Evolutionary conservation across 768 basidiomycete species (phyloP).

Genomic region (Panellus pusillus): DNA sequence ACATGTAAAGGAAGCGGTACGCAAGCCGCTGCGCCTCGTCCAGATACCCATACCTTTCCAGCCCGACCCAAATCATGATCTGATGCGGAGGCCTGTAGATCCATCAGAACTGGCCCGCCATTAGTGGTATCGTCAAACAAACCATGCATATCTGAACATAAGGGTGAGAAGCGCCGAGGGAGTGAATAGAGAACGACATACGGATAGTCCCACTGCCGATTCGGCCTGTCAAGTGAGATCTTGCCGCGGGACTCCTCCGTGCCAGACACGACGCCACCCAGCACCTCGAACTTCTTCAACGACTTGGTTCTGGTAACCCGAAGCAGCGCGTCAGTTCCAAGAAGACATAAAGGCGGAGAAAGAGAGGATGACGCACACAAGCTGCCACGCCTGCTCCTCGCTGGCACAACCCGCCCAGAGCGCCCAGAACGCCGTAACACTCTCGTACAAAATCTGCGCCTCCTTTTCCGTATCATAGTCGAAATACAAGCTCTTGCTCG

Average conservation of each 20-base stretch:
- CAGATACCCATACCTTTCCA: slow-evolving; percentile 93
- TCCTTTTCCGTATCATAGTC: slow-evolving; percentile 94
- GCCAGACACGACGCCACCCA: slow-evolving; percentile 93
- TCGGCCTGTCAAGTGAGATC: slow-evolving; percentile 93
- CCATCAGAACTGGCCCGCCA: slow-evolving; percentile 13
- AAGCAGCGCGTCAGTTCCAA: slow-evolving; percentile 21
- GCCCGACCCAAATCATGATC: slow-evolving; percentile 97
- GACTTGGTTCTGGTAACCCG: slow-evolving; percentile 65
- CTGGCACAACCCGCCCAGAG: slow-evolving; percentile 98
- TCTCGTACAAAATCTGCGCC: slow-evolving; percentile 93
- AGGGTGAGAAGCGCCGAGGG: not conserved
- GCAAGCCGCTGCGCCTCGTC: slow-evolving; percentile 92
- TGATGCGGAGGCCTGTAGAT: slow-evolving; percentile 87
- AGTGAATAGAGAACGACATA: slow-evolving; percentile 43
- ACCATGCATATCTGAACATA: slow-evolving; percentile 65
- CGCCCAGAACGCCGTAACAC: slow-evolving; percentile 95
- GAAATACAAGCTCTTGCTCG: slow-evolving; percentile 90
- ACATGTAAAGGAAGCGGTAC: slow-evolving; percentile 99
- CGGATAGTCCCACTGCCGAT: slow-evolving; percentile 99
- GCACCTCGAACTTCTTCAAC: slow-evolving; percentile 92
- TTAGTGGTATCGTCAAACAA: slow-evolving; percentile 19
- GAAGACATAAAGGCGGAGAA: not conserved
- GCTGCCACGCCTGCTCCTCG: slow-evolving; percentile 90
- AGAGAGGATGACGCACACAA: slow-evolving; percentile 65
- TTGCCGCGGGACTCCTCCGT: slow-evolving; percentile 96